Evolutionary conservation across 192 early-diverging fungal species (phyloP).

Genomic region (Glomus cerebriforme): DNA sequence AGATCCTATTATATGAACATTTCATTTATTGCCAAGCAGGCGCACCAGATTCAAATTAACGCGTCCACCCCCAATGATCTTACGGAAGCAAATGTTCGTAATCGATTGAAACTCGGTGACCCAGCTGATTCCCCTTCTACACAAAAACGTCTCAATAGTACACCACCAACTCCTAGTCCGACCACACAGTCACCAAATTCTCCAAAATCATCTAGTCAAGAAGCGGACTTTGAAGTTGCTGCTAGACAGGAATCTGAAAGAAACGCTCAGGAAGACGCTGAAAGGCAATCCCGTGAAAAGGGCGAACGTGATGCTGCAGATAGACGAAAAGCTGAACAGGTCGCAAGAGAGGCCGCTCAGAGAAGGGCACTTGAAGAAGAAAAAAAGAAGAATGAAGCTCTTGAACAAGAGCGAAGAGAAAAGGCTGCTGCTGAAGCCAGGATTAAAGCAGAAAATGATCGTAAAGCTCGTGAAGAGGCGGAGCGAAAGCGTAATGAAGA

Average conservation of each 20-base stretch:
- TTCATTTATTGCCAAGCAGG: constrained; percentile 30
- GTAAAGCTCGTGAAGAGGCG: constrained; percentile 42
- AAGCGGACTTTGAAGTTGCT: constrained; percentile 23
- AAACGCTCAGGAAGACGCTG: constrained; percentile 21
- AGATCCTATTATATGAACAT: constrained; percentile 35
- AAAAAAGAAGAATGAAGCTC: constrained; percentile 40
- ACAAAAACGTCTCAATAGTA: constrained; percentile 21
- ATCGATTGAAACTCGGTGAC: constrained; percentile 42
- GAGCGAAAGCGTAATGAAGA: constrained; percentile 42
- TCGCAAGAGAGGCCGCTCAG: constrained; percentile 38
- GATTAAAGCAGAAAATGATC: constrained; percentile 51
- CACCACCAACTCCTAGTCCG: background rate
- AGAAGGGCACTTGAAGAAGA: constrained; percentile 41
- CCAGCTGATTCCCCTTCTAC: constrained; percentile 22
- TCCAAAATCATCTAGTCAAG: constrained; percentile 33
- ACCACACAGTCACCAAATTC: constrained; percentile 31
- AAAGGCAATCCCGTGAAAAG: constrained; percentile 37
- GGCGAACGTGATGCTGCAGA: constrained; percentile 35
- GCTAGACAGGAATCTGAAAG: constrained; percentile 32
- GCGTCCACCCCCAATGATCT: constrained; percentile 43
- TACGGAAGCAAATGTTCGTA: constrained; percentile 44
- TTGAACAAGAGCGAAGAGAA: constrained; percentile 40
- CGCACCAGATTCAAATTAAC: constrained; percentile 38
- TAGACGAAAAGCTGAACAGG: constrained; percentile 39
- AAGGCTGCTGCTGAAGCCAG: constrained; percentile 48